These are phyloP conservation scores for Neurospora pannonica DNA, from an alignment of 495 filamentous ascomycete genomes.

Conservation along the genomic window DNA sequence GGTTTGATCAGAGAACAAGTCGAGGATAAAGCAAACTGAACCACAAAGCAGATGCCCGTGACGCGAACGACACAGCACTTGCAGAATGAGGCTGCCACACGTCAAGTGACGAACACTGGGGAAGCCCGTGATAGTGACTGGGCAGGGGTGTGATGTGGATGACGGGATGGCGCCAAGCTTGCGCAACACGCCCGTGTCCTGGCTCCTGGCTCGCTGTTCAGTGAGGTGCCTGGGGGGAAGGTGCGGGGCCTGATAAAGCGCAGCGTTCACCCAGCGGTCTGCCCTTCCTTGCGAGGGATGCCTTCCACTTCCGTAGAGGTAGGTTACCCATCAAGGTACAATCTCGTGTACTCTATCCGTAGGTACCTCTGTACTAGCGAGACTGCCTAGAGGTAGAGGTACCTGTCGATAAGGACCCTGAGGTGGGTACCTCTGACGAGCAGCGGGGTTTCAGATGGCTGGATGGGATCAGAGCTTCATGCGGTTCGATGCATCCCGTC, in stretches of 20 bases:
- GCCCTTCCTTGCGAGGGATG: background rate
- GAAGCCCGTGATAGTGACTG: slow-evolving; percentile 3
- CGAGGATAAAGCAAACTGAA: background rate
- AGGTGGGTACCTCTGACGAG: background rate
- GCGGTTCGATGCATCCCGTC: background rate
- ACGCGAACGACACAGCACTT: background rate
- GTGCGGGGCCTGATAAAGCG: background rate
- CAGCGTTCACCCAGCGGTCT: background rate
- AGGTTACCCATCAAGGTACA: background rate
- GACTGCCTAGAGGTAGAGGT: background rate
- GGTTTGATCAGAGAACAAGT: background rate
- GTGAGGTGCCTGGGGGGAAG: background rate
- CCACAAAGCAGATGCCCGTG: background rate
- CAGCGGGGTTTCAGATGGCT: background rate
- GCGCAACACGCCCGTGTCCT: background rate
- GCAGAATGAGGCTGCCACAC: background rate
- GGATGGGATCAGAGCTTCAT: background rate
- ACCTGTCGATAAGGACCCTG: background rate
- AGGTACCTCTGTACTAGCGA: background rate
- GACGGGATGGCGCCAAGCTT: background rate
- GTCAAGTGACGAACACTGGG: slow-evolving; percentile 2
- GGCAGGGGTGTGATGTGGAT: slow-evolving; percentile 1
- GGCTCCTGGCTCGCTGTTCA: background rate
- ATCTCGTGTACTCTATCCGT: background rate
- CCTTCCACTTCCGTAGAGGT: background rate